These are phyloP conservation scores for Casaregolazyma lundiana DNA, from an alignment of 1,139 yeast genomes.

Conservation along the genomic window DNA sequence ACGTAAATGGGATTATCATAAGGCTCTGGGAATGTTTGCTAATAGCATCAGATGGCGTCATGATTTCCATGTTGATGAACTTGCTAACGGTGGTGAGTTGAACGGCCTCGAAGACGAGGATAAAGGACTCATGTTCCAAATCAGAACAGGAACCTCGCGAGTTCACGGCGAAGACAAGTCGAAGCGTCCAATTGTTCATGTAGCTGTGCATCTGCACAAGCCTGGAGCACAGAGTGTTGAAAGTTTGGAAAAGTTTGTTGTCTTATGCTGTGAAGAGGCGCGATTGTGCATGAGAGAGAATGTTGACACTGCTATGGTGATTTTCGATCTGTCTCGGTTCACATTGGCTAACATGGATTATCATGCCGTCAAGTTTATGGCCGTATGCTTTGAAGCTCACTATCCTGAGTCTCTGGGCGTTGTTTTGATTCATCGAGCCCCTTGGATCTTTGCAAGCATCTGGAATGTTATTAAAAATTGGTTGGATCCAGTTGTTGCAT, in stretches of 20 bases:
- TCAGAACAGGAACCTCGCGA: conserved; percentile 55
- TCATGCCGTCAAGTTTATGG: conserved; percentile 71
- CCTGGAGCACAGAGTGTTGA: conserved; percentile 64
- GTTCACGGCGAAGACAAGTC: conserved; percentile 60
- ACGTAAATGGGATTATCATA: conserved; percentile 79
- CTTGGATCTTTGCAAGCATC: conserved; percentile 82
- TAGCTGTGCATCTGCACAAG: conserved; percentile 69
- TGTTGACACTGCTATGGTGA: conserved; percentile 63
- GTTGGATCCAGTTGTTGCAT: conserved; percentile 86
- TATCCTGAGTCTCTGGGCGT: conserved; percentile 82
- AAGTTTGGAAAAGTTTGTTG: conserved; percentile 63
- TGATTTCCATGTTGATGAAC: conserved; percentile 52
- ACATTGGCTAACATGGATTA: conserved; percentile 80
- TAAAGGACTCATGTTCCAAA: conserved; percentile 47
- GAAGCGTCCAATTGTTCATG: conserved; percentile 65
- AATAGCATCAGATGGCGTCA: conserved; percentile 67
- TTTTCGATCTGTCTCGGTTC: conserved; percentile 74
- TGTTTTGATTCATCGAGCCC: conserved; percentile 77
- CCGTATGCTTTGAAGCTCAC: conserved; percentile 75
- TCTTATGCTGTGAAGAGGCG: conserved; percentile 64
- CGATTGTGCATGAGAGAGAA: conserved; percentile 61
- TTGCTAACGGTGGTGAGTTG: conserved; percentile 60
- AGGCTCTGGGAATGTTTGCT: conserved; percentile 70
- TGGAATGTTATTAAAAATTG: conserved; percentile 83
- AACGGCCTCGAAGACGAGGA: conserved; percentile 36